Evolutionary conservation across 345 rosid genomes (phyloP), one percentile per base, ranked within the genome.

Genomic region (Populus nigra): DNA sequence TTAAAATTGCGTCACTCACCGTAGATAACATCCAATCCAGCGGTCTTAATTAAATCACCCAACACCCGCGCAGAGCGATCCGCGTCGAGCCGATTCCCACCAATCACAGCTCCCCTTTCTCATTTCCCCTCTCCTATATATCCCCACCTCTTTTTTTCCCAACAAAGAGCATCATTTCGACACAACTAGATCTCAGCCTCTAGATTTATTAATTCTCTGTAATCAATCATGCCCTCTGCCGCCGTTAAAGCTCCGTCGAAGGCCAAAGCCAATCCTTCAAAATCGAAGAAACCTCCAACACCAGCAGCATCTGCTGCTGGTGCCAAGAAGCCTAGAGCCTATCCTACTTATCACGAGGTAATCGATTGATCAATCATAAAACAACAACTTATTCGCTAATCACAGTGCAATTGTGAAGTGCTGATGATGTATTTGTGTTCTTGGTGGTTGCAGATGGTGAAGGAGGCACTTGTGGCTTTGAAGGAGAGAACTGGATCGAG

Each of bases 401-500:
- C 25, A n/a, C 9, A n/a, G 0, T 23, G 9, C 0, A n/a, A 68
- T 38, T 33, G 23, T 36, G 2, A 47, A 15, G 16, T 47, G 11
- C 16, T 22, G 39, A 15, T 66, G 2, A 8, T 18, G 2, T 25
- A n/a, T 29, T 67, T 73, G 17, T 2, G n/a, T 1, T 36, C n/a
- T 71, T 10, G 45, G 22, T 68, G 10, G 53, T 9, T 31, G 36
- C 62, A 74, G 82, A 79, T 79, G 82, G 70, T 74, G 4, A 73
- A 41, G 5, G 78, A 79, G 50, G 78, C 78, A 3, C 57, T 78
- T 53, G 49, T 68, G 68, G 31, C 77, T 0, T 36, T 78, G 73
- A 78, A 78, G 77, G 77, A 68, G 61, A 78, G 77, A 33, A 78
- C 73, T 4, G 77, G 81, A 67, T 78, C 81, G n/a, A 78, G 77